These are phyloP conservation scores for Acer yangbiense DNA, from an alignment of 345 rosid genomes.

Conservation along the genomic window DNA sequence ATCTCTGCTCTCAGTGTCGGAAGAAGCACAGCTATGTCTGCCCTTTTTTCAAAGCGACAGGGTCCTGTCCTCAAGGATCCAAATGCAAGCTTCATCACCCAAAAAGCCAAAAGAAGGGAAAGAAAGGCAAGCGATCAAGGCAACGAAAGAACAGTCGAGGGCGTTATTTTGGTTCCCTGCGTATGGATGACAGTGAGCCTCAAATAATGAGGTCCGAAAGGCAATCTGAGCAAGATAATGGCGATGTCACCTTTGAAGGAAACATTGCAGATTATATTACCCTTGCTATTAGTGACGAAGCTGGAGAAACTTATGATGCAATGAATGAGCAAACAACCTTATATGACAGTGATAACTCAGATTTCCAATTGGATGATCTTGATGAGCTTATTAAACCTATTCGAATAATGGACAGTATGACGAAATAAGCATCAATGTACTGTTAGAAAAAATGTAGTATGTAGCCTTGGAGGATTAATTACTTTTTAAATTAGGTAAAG, in stretches of 20 bases:
- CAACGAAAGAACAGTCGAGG: slow-evolving; percentile 51
- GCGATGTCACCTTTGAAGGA: slow-evolving; percentile 30
- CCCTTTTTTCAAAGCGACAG: slow-evolving; percentile 73
- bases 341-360: slow-evolving; percentile 35
- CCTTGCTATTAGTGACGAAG: slow-evolving; percentile 53
- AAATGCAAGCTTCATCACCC: slow-evolving; percentile 97
- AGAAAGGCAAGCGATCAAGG: slow-evolving; percentile 57
- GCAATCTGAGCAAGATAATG: slow-evolving; percentile 20
- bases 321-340: slow-evolving; percentile 26
- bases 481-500: not conserved
- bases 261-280: slow-evolving; percentile 51
- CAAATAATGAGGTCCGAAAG: slow-evolving; percentile 38
- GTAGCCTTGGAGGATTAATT: not conserved
- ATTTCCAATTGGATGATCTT: slow-evolving; percentile 38
- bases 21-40: slow-evolving; percentile 93
- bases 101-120: slow-evolving; percentile 57
- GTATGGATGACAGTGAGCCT: slow-evolving; percentile 27
- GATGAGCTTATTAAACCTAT: slow-evolving; percentile 65
- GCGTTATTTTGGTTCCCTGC: slow-evolving; percentile 65
- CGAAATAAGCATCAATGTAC: not conserved
- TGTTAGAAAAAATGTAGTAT: not conserved
- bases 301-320: slow-evolving; percentile 32
- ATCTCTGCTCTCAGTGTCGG: slow-evolving; percentile 79
- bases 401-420: slow-evolving; percentile 39
- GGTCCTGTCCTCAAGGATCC: slow-evolving; percentile 76